phyloP scores from a whole-genome alignment of 257 asterid genomes.

The Capsicum baccatum region DNA sequence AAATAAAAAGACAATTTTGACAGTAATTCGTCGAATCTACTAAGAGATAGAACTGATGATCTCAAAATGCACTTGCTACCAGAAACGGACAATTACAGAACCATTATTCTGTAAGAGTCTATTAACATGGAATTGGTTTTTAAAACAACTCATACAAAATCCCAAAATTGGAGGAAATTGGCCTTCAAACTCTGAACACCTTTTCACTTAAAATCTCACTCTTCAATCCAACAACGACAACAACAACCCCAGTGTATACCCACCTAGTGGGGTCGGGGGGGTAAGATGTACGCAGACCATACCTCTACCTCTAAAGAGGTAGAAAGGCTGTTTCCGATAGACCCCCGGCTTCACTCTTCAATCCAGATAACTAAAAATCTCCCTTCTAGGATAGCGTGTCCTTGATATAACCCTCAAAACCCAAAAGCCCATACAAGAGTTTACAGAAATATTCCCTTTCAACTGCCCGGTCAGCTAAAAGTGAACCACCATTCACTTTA shows the following conservation, averaged over 20 bases:
- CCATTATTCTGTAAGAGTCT: background rate
- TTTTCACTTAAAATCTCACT: background rate
- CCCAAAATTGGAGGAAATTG: background rate
- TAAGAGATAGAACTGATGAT: background rate
- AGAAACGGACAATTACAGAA: background rate
- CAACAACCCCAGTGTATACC: too few relatives aligned
- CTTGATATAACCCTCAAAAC: constrained; percentile 3
- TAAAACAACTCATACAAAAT: background rate
- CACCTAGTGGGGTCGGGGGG: too few relatives aligned
- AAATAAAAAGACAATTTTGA: background rate
- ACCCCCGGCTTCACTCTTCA: too few relatives aligned
- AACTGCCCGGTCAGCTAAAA: background rate
- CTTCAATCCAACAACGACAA: too few relatives aligned
- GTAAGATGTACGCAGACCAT: too few relatives aligned
- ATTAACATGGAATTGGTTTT: constrained; percentile 1
- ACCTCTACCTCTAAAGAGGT: too few relatives aligned
- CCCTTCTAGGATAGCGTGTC: background rate
- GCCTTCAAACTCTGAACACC: background rate
- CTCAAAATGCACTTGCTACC: background rate
- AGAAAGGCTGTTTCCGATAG: too few relatives aligned
- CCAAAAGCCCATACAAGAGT: background rate
- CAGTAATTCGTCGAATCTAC: background rate
- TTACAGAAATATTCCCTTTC: background rate
- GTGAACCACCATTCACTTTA: background rate
- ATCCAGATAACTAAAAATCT: too few relatives aligned